These are phyloP conservation scores for Histomonas meleagridis DNA, from an alignment of 208 protist genomes.

Conservation along the genomic window DNA sequence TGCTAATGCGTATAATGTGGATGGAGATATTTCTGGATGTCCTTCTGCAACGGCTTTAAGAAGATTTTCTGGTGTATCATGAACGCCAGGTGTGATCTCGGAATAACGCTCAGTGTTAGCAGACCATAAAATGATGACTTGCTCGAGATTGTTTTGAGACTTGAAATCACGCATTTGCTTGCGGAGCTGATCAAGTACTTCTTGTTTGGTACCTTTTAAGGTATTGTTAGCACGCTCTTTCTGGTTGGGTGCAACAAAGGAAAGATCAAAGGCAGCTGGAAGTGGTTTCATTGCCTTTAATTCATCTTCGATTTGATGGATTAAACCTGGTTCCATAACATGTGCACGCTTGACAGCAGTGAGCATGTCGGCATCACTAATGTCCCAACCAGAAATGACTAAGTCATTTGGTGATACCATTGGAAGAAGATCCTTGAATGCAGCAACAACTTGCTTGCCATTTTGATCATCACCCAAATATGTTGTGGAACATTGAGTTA, in stretches of 20 bases:
- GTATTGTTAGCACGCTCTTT: conserved; percentile 84
- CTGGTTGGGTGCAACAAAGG: conserved; percentile 95
- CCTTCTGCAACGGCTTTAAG: conserved; percentile 64
- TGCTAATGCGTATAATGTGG: conserved; percentile 81
- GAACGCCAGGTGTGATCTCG: conserved; percentile 68
- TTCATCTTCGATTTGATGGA: conserved; percentile 63
- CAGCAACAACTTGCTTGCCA: conserved; percentile 68
- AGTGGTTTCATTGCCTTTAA: conserved; percentile 75
- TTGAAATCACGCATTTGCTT: conserved; percentile 75
- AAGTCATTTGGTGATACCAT: conserved; percentile 89
- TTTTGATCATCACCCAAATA: conserved; percentile 69
- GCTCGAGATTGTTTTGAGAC: conserved; percentile 71
- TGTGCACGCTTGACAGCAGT: conserved; percentile 78
- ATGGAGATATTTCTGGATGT: conserved; percentile 74
- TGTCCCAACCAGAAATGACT: conserved; percentile 92
- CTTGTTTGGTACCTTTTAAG: conserved; percentile 67
- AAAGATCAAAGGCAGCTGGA: conserved; percentile 79
- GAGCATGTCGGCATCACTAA: conserved; percentile 70
- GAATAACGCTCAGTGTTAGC: conserved; percentile 93
- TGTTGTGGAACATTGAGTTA: conserved; percentile 84
- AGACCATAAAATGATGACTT: conserved; percentile 90
- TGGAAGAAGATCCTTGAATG: conserved; percentile 62
- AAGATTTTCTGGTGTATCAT: conserved; percentile 85
- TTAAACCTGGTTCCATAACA: conserved; percentile 69
- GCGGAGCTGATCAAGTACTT: conserved; percentile 76